Percentiles rank a stretch among this genome's conserved stretches.
Conservation (phyloP, 495 filamentous ascomycete genomes). For the Terfezia claveryi region DNA sequence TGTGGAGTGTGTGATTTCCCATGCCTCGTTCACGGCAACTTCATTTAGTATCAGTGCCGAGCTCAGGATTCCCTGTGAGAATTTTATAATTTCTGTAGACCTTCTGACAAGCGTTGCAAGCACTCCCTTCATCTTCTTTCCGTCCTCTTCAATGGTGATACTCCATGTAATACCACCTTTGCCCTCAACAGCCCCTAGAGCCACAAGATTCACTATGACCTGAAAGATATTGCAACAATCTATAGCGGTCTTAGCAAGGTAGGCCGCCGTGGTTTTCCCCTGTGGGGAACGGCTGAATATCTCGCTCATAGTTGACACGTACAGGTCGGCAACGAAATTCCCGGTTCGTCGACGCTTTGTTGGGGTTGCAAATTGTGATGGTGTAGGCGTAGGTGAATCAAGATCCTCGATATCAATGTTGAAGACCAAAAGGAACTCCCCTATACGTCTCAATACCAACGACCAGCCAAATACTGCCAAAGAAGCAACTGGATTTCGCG, state of each 20-base stretch:
- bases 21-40: background rate
- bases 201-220: background rate
- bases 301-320: background rate
- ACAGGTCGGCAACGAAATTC: background rate
- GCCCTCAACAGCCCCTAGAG: background rate
- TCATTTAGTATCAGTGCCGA: background rate
- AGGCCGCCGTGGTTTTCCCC: background rate
- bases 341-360: background rate
- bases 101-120: slow-evolving; percentile 13
- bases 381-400: background rate
- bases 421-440: background rate
- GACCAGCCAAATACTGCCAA: slow-evolving; percentile 14
- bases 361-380: background rate
- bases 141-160: slow-evolving; percentile 15
- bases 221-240: background rate
- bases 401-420: background rate
- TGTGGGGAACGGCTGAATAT: background rate
- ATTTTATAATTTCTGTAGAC: slow-evolving; percentile 6
- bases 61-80: background rate
- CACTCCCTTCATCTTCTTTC: slow-evolving; percentile 17
- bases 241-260: background rate
- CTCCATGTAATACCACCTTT: background rate
- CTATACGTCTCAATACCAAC: slow-evolving; percentile 10
- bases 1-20: background rate
- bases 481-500: slow-evolving; percentile 2